Evolutionary conservation across 192 early-diverging fungal genomes (phyloP).

Genomic region (Allomyces arbusculus): DNA sequence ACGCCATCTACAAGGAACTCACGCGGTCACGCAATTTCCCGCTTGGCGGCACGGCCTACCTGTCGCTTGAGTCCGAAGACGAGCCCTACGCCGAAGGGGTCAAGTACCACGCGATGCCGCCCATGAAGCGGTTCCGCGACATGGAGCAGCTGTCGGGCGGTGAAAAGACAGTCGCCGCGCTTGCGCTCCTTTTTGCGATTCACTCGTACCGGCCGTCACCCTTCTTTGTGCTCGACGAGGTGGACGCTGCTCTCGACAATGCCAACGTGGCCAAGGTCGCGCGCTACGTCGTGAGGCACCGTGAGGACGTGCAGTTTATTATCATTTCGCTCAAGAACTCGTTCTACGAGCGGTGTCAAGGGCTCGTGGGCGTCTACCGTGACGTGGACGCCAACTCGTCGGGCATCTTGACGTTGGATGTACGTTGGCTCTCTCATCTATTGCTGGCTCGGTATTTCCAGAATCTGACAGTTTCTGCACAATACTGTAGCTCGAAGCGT

Average conservation of each 20-base stretch:
- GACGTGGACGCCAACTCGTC: conserved; percentile 71
- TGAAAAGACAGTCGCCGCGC: conserved; percentile 93
- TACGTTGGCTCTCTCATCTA: conserved; percentile 1
- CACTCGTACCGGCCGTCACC: conserved; percentile 86
- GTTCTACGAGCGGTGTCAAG: conserved; percentile 80
- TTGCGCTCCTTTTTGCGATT: conserved; percentile 92
- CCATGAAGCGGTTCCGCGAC: conserved; percentile 96
- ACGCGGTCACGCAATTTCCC: conserved; percentile 72
- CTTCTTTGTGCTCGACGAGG: conserved; percentile 98
- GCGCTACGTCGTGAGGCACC: conserved; percentile 44
- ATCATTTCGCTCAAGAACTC: conserved; percentile 91
- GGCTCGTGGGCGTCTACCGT: conserved; percentile 87
- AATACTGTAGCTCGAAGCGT: too few species aligned
- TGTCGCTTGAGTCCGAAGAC: conserved; percentile 79
- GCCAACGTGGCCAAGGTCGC: conserved; percentile 86
- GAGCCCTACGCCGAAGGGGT: conserved; percentile 88
- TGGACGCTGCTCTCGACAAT: conserved; percentile 95
- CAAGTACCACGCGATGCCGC: conserved; percentile 98
- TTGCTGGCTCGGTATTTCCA: too few species aligned
- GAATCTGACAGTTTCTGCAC: too few species aligned
- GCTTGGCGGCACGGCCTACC: conserved; percentile 80
- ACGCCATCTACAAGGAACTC: conserved; percentile 87
- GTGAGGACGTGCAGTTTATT: conserved; percentile 72
- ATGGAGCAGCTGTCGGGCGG: conserved; percentile 98
- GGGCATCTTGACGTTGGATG: conserved; percentile 54